Evolutionary conservation across 2,329 filamentous ascomycete species (phyloP), one percentile per base, ranked within the genome.

Genomic region (Botryotinia convoluta): DNA sequence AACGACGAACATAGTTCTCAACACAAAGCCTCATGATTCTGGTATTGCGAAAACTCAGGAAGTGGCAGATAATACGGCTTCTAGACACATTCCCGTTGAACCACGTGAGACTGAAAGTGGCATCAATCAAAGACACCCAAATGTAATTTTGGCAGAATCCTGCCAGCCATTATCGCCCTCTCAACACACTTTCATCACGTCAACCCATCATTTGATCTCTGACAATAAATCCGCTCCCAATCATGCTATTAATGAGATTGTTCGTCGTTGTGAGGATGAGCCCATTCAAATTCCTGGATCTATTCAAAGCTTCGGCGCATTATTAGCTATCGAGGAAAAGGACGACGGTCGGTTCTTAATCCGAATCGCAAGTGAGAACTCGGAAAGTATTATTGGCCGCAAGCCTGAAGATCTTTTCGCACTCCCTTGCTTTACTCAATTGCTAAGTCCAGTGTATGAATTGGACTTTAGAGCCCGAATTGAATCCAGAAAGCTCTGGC

Each of bases 331-430:
- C n/a, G 88, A 90, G 71, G 92, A 95, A 80, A 90, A 93, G 69
- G 80, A 83, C 0, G 90, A 92, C 45, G 91, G 91, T 3, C 88
- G 87, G 45, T 87, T 96, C 18, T 80, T 88, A 1, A 92, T 95
- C 14, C 89, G 92, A 20, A 88, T 93, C 37, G 92, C 90, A 18
- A 97, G 92, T 82, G 93, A 97, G 81, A 97, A 97, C 76, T 93
- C 92, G 0, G 87, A 89, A 73, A 83, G 85, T 8, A 86, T 97
- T 16, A 88, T 97, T 22, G 94, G 94, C 0, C 94, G 93, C 79
- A 88, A 90, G 0, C 94, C 94, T 0, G 87, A 88, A 75, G 87
- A 94, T 71, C 85, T 97, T 0, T 97, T 97, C 78, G 86, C 84
- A 7, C 83, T 96, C 3, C 84, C 87, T 14, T 94, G 87, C 79